Evolutionary conservation across 2,329 filamentous ascomycete species (phyloP).

Genomic region (Atkinsonella texensis): DNA sequence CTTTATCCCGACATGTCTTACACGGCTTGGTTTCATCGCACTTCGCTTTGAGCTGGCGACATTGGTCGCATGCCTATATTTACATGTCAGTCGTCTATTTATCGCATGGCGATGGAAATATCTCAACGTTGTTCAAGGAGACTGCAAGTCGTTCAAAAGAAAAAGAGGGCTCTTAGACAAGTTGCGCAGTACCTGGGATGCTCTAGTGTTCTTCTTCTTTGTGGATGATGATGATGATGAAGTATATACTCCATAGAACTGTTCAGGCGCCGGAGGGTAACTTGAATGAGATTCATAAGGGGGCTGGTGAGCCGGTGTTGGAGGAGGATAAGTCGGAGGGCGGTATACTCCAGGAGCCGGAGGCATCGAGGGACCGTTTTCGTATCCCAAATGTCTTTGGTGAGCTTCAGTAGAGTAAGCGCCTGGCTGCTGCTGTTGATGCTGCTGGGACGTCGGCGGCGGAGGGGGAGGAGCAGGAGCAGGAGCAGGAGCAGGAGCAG

Average conservation of each 20-base stretch:
- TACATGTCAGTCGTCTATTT: conserved; percentile 5
- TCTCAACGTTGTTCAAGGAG: too few species aligned
- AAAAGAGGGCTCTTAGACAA: not conserved
- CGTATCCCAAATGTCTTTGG: conserved; percentile 42
- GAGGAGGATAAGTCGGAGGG: conserved; percentile 28
- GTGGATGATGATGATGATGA: conserved; percentile 23
- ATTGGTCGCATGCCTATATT: conserved; percentile 75
- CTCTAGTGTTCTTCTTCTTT: conserved; percentile 53
- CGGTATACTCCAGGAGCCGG: conserved; percentile 32
- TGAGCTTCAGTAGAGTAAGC: conserved; percentile 31
- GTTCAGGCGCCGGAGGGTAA: conserved; percentile 22
- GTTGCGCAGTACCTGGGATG: conserved; percentile 40
- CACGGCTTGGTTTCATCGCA: conserved; percentile 79
- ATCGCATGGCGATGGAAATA: too few species aligned
- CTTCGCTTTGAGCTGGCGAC: conserved; percentile 77
- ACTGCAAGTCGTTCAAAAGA: too few species aligned
- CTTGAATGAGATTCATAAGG: conserved; percentile 24
- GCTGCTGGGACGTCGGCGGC: not conserved
- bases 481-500: conserved; percentile 6
- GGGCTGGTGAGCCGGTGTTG: conserved; percentile 26
- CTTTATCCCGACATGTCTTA: conserved; percentile 82
- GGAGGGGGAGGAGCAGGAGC: not conserved
- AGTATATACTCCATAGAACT: conserved; percentile 30
- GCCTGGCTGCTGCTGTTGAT: conserved; percentile 18
- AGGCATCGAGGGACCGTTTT: conserved; percentile 33